phyloP scores from a whole-genome alignment of 2,329 filamentous ascomycete genomes.

The Alternaria solani region DNA sequence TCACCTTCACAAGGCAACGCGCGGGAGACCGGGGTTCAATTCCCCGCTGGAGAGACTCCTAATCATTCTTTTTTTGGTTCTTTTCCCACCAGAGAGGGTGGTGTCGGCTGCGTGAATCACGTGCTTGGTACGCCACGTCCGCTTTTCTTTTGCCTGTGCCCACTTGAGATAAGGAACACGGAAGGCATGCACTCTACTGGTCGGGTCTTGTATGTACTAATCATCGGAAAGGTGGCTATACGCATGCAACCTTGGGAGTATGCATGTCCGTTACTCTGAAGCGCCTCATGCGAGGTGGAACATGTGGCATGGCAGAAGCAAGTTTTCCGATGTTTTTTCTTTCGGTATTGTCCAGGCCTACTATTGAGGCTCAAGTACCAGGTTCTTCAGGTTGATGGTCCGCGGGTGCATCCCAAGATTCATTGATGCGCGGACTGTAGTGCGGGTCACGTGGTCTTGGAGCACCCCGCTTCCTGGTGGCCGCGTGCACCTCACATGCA shows the following conservation, averaged over 20 bases:
- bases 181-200: not conserved
- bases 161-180: not conserved
- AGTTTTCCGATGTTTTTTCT: not conserved
- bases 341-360: not conserved
- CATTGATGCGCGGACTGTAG: not conserved
- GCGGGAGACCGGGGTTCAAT: slow-evolving; percentile 7
- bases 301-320: not conserved
- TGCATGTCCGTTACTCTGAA: not conserved
- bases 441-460: not conserved
- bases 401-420: not conserved
- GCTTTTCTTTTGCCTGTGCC: not conserved
- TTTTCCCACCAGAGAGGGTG: not conserved
- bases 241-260: not conserved
- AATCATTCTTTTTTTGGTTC: not conserved
- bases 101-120: too few species aligned
- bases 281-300: not conserved
- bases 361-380: not conserved
- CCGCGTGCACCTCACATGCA: too few species aligned
- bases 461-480: too few species aligned
- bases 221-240: not conserved
- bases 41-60: not conserved
- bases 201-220: too few species aligned
- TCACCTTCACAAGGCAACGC: not conserved
- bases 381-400: not conserved
- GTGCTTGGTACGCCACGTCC: not conserved